Percentiles rank a stretch among this genome's conserved stretches.
Conservation (phyloP, 75 land plant genomes). For the Cryptomeria japonica region DNA sequence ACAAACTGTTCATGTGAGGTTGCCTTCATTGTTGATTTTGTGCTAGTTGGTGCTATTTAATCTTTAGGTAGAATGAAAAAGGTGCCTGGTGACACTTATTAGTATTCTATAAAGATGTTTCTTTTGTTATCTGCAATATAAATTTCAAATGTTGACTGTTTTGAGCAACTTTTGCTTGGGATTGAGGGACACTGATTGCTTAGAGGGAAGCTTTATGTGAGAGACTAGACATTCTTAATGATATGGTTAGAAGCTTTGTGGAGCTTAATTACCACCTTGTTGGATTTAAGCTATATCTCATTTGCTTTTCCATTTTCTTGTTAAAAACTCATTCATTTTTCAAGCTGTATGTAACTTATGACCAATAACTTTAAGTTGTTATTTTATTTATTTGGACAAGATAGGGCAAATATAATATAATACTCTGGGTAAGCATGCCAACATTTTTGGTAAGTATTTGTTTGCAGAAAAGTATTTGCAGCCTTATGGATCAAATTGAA, state of each 20-base stretch:
- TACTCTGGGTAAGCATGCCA: not conserved
- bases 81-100: not conserved
- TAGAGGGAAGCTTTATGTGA: not conserved
- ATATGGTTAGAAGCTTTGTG: not conserved
- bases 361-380: not conserved
- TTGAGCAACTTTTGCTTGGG: not conserved
- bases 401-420: not conserved
- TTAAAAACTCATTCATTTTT: not conserved
- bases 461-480: not conserved
- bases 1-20: not conserved
- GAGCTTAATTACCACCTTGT: not conserved
- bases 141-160: not conserved
- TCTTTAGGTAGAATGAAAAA: not conserved
- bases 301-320: not conserved
- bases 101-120: not conserved
- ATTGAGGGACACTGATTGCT: not conserved
- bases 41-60: not conserved
- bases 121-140: not conserved
- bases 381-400: no score
- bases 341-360: not conserved
- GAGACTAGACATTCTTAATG: not conserved
- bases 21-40: not conserved
- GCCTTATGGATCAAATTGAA: not conserved
- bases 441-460: not conserved
- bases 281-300: not conserved